These are phyloP conservation scores for Neoboletus magnificus DNA, from an alignment of 768 basidiomycete genomes.

Conservation along the genomic window DNA sequence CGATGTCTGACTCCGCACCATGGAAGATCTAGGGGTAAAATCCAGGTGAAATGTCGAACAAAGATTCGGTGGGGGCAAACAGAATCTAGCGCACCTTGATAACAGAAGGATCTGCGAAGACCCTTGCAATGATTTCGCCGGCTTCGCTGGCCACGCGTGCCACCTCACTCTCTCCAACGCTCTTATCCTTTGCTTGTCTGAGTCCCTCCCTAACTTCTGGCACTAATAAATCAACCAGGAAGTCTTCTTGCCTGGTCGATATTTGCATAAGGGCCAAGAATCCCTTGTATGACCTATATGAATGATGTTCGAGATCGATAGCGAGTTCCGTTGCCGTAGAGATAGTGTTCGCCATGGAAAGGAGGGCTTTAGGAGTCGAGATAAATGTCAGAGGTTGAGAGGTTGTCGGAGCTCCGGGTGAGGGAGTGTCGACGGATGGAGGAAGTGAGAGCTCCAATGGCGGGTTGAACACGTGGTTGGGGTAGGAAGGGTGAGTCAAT, in stretches of 20 bases:
- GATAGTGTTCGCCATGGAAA: conserved; percentile 66
- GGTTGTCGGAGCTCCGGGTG: not conserved
- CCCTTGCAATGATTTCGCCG: conserved; percentile 46
- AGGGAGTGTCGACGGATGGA: conserved; percentile 55
- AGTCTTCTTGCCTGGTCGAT: conserved; percentile 80
- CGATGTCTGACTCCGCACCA: conserved; percentile 89
- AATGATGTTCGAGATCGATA: conserved; percentile 93
- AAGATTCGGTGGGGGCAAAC: not conserved
- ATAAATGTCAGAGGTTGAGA: conserved; percentile 63
- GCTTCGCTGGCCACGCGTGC: conserved; percentile 22
- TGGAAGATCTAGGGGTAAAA: conserved; percentile 69
- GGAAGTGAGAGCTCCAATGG: conserved; percentile 50
- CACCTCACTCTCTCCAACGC: conserved; percentile 6
- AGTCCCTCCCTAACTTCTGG: conserved; percentile 64
- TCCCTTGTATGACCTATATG: conserved; percentile 77
- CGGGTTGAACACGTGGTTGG: conserved; percentile 59
- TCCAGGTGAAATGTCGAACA: not conserved
- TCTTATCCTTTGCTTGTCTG: conserved; percentile 52
- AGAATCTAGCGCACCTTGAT: conserved; percentile 60
- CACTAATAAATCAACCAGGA: conserved; percentile 77
- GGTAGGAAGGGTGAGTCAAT: conserved; percentile 70
- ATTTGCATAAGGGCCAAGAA: conserved; percentile 94
- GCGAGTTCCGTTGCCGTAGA: conserved; percentile 73
- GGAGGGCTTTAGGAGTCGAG: conserved; percentile 51
- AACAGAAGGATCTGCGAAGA: conserved; percentile 76